phyloP scores from a whole-genome alignment of 106 monocot genomes.

The Dendrobium officinale region DNA sequence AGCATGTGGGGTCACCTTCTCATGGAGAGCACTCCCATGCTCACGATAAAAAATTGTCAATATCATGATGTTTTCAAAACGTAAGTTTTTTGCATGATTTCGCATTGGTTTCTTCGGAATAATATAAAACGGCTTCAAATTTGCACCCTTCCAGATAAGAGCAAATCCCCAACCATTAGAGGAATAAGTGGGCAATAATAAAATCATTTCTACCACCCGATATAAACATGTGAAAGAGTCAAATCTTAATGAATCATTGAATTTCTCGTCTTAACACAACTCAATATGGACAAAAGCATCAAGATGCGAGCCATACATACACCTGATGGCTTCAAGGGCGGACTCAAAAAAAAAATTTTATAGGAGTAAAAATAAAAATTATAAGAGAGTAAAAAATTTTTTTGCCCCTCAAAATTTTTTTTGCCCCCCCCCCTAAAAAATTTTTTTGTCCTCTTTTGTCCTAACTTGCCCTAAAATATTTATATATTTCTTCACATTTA shows the following conservation, averaged over 20 bases:
- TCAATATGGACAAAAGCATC: neutral
- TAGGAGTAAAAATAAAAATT: too few relatives aligned
- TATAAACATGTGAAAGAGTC: neutral
- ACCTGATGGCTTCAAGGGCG: too few relatives aligned
- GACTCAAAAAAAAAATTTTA: too few relatives aligned
- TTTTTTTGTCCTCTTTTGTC: too few relatives aligned
- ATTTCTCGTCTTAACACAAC: neutral
- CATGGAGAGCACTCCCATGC: neutral
- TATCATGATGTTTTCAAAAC: neutral
- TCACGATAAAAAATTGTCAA: neutral
- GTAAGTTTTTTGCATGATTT: neutral
- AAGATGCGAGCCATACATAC: neutral
- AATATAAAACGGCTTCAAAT: neutral
- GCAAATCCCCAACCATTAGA: too few relatives aligned
- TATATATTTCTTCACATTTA: too few relatives aligned
- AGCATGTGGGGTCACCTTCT: neutral
- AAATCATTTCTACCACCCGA: neutral
- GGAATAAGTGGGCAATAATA: neutral
- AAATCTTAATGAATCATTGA: too few relatives aligned
- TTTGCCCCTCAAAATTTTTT: too few relatives aligned
- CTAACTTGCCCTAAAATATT: too few relatives aligned
- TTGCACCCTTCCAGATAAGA: too few relatives aligned
- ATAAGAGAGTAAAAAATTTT: too few relatives aligned
- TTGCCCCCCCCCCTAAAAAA: too few relatives aligned
- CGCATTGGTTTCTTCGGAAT: neutral